Base-by-base conservation (phyloP, 75 land plant genomes). In the Pinus albicaulis region DNA sequence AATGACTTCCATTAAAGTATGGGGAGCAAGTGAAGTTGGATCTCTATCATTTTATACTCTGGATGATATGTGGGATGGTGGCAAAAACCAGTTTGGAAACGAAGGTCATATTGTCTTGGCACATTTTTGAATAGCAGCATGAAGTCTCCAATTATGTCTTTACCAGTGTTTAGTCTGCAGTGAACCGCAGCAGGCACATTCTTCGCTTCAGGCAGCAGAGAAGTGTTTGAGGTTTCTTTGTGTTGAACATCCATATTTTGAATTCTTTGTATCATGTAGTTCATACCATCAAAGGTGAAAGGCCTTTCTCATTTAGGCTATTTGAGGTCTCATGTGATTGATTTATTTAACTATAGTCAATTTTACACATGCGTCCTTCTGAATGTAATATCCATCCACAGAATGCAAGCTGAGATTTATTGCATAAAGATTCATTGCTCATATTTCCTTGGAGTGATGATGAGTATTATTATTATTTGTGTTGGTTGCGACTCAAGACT, bases 211-310 rank as follows among this genome's bases (percentile, higher is more conserved):
- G 73, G 88, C 80, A 57, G 95, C 95, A 7, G 89, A 83, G 22
- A 78, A 82, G 22, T 91, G 93, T 88, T 87, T 95, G 31, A 81
- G 83, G 71, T 80, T 31, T 6, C 80, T 84, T 56, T 73, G 82
- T 71, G 93, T 92, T 74, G 75, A 78, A 62, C 98, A 90, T 69
- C 95, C 93, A 3, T 95, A 92, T 75, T 90, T 84, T 77, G 28
- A 74, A 16, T 95, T 92, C 75, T 95, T 92, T 57, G 31, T 66
- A 56, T 82, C 89, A 22, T 76, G 63, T 25, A 34, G 56, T 20
- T 31, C 75, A 56, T 76, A 55, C 31, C 23, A 24, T 34, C 63
- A 73, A 25, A 69, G 78, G 55, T 80, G 31, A 80, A 36, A 3
- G 52, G 23, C 48, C 48, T 66, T 66, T 12, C 36, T 26, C 31